A percentile compares a stretch with the other conserved stretches of the same genome.
Evolutionary conservation across 805 yeast genomes (phyloP).

Genomic region (Yarrowia osloensis): DNA sequence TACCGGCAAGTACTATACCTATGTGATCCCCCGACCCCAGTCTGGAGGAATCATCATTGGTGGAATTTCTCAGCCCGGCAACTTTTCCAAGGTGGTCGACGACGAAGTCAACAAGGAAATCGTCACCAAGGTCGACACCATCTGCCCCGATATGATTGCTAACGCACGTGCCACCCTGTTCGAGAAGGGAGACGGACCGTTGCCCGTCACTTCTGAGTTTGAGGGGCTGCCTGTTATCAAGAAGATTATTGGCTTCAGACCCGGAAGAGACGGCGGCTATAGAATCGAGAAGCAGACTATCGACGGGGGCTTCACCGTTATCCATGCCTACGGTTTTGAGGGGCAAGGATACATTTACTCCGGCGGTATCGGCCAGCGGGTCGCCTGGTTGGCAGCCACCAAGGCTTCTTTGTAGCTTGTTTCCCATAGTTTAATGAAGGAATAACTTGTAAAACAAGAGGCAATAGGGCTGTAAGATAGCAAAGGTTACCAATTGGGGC

Average conservation of each 20-base stretch:
- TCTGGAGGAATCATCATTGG: slow-evolving; percentile 35
- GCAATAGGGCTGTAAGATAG: not conserved
- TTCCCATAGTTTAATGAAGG: not conserved
- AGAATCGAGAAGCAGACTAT: slow-evolving; percentile 50
- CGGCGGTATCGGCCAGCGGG: slow-evolving; percentile 53
- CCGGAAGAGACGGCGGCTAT: slow-evolving; percentile 62
- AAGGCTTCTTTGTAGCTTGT: slow-evolving; percentile 14
- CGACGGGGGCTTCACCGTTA: slow-evolving; percentile 39
- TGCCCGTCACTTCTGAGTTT: slow-evolving; percentile 20
- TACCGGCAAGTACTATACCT: slow-evolving; percentile 35
- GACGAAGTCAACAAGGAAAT: slow-evolving; percentile 31
- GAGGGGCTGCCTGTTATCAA: slow-evolving; percentile 38
- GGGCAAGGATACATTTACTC: slow-evolving; percentile 67
- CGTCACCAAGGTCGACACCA: slow-evolving; percentile 24
- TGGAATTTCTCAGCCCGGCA: slow-evolving; percentile 35
- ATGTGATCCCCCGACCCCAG: slow-evolving; percentile 35
- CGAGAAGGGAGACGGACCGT: slow-evolving; percentile 19
- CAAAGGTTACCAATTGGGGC: not conserved
- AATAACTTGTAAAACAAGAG: not conserved
- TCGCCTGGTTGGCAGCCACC: slow-evolving; percentile 35
- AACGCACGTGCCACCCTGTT: slow-evolving; percentile 28
- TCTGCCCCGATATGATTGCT: slow-evolving; percentile 16
- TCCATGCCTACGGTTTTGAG: slow-evolving; percentile 68
- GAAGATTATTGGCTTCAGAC: slow-evolving; percentile 66
- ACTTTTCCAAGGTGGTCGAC: slow-evolving; percentile 26